phyloP scores from a whole-genome alignment of 2,329 filamentous ascomycete genomes.

The Arachnomyces sp. region DNA sequence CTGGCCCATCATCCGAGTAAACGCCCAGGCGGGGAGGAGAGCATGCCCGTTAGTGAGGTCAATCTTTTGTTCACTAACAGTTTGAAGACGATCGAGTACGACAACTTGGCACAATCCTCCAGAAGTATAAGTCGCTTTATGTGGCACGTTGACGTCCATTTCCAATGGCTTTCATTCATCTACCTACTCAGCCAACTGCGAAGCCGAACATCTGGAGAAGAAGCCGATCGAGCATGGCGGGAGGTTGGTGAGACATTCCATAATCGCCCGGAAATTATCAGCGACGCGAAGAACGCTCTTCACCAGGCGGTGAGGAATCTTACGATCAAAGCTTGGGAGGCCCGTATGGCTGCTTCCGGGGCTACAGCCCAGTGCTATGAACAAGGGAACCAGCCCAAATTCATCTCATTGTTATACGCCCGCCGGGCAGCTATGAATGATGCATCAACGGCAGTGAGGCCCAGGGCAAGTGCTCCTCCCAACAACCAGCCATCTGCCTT shows the following conservation, averaged over 20 bases:
- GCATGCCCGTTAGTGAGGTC: conserved; percentile 22
- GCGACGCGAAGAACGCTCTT: conserved; percentile 29
- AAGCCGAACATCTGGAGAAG: conserved; percentile 24
- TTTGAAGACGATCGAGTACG: conserved; percentile 32
- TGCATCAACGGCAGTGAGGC: no score
- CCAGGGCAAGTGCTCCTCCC: no score
- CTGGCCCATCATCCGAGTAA: conserved; percentile 28
- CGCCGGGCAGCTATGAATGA: no score
- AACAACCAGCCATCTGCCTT: no score
- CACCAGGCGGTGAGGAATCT: conserved; percentile 36
- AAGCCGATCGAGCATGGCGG: conserved; percentile 33
- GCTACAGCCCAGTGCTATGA: no score
- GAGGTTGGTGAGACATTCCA: conserved; percentile 34
- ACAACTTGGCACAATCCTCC: conserved; percentile 33
- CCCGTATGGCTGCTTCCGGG: conserved; percentile 5
- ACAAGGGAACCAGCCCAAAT: no score
- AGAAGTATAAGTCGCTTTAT: conserved; percentile 28
- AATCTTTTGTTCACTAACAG: conserved; percentile 29
- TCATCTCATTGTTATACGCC: no score
- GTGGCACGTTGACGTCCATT: conserved; percentile 38
- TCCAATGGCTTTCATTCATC: conserved; percentile 42
- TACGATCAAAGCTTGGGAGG: conserved; percentile 39
- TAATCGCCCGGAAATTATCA: conserved; percentile 35
- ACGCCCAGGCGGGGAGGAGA: conserved; percentile 15
- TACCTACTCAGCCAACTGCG: conserved; percentile 35